A percentile compares a stretch with the other conserved stretches of the same genome.
Conservation (phyloP, 2,329 filamentous ascomycete species). For the Monilinia vaccinii-corymbosi region DNA sequence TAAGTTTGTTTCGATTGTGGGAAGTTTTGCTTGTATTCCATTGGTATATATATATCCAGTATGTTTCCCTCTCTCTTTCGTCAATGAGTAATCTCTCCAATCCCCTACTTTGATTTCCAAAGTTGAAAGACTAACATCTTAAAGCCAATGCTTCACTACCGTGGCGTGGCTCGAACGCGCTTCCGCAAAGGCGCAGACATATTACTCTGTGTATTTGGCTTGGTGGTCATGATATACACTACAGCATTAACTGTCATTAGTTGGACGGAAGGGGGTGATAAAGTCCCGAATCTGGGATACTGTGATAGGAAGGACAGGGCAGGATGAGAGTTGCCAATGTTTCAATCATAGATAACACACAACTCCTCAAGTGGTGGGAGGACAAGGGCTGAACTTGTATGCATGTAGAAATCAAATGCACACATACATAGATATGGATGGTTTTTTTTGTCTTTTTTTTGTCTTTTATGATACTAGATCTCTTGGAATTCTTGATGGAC, state of each 20-base stretch:
- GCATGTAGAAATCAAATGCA: not conserved
- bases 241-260: slow-evolving; percentile 78
- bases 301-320: slow-evolving; percentile 39
- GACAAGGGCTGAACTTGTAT: not conserved
- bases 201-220: slow-evolving; percentile 68
- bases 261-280: slow-evolving; percentile 59
- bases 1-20: slow-evolving; percentile 94
- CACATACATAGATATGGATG: not conserved
- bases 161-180: slow-evolving; percentile 61
- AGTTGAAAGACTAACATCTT: slow-evolving; percentile 7
- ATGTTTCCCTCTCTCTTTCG: slow-evolving; percentile 35
- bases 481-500: not conserved
- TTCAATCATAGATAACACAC: not conserved
- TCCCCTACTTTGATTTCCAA: not conserved
- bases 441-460: not conserved
- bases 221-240: slow-evolving; percentile 85
- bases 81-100: not conserved
- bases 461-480: slow-evolving; percentile 3
- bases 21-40: slow-evolving; percentile 95
- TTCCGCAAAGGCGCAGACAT: slow-evolving; percentile 66
- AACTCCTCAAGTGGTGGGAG: not conserved
- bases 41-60: slow-evolving; percentile 97
- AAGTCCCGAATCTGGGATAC: slow-evolving; percentile 47
- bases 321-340: not conserved
- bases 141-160: slow-evolving; percentile 83